Conservation (phyloP, 768 basidiomycete genomes). For the Russula abietina region DNA sequence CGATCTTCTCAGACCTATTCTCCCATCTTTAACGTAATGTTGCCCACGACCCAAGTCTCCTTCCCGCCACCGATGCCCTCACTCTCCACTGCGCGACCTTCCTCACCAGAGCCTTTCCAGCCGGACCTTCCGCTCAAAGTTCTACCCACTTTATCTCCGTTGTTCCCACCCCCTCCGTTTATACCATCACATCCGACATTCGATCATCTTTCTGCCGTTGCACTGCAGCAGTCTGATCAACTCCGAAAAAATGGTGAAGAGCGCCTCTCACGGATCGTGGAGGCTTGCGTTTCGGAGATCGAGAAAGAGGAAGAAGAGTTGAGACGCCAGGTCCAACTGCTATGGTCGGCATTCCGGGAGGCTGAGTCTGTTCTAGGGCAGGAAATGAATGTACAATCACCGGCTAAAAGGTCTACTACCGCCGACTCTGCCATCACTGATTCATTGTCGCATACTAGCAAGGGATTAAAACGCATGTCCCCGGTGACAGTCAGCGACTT, state of each 20-base stretch:
- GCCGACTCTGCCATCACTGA: background rate
- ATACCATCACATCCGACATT: slow-evolving; percentile 71
- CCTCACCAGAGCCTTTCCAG: slow-evolving; percentile 6
- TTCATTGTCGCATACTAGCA: slow-evolving; percentile 4
- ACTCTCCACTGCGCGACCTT: slow-evolving; percentile 10
- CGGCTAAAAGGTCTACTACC: slow-evolving; percentile 1
- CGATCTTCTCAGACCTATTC: slow-evolving; percentile 36
- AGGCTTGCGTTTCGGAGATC: slow-evolving; percentile 50
- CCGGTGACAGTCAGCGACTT: slow-evolving; percentile 49
- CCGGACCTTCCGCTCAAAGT: slow-evolving; percentile 30
- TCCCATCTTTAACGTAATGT: slow-evolving; percentile 28
- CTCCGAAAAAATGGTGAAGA: slow-evolving; percentile 54
- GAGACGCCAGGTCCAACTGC: slow-evolving; percentile 48
- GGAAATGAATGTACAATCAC: slow-evolving; percentile 30
- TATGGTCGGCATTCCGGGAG: slow-evolving; percentile 58
- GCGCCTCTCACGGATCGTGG: slow-evolving; percentile 47
- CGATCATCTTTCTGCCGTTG: slow-evolving; percentile 53
- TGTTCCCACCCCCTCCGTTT: slow-evolving; percentile 74
- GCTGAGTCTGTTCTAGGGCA: slow-evolving; percentile 41
- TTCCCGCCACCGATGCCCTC: slow-evolving; percentile 3
- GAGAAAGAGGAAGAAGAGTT: slow-evolving; percentile 50
- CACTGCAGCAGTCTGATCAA: slow-evolving; percentile 47
- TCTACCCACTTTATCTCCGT: slow-evolving; percentile 49
- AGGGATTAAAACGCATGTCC: slow-evolving; percentile 16
- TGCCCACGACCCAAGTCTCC: slow-evolving; percentile 25